These are phyloP conservation scores for Lachancea fermentati DNA, from an alignment of 805 yeast genomes.

Conservation along the genomic window DNA sequence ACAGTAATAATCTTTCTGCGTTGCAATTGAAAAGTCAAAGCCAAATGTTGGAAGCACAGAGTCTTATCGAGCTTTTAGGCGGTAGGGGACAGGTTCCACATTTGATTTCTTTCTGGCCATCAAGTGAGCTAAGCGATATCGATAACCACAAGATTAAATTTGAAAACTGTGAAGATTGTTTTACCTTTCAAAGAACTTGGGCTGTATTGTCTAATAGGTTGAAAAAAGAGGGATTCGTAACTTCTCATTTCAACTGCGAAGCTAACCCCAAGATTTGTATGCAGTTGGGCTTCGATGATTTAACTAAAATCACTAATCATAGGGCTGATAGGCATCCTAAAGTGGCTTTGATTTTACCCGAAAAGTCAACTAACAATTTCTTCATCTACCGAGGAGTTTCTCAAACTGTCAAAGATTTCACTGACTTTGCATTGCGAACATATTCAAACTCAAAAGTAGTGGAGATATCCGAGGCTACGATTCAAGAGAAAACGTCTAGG, in stretches of 20 bases:
- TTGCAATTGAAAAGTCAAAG: conserved; percentile 40
- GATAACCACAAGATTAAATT: conserved; percentile 32
- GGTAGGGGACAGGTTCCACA: conserved; percentile 47
- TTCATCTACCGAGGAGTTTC: conserved; percentile 18
- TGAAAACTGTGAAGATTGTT: conserved; percentile 43
- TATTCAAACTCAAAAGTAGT: conserved; percentile 41
- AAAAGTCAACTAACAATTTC: conserved; percentile 27
- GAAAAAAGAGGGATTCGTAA: conserved; percentile 29
- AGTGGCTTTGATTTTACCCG: conserved; percentile 50
- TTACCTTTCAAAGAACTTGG: conserved; percentile 53
- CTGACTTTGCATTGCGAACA: conserved; percentile 45
- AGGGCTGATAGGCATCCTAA: conserved; percentile 33
- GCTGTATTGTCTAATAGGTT: conserved; percentile 48
- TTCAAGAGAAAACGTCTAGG: conserved; percentile 14
- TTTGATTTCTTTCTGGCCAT: conserved; percentile 64
- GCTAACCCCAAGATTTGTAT: conserved; percentile 46
- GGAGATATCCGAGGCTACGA: conserved; percentile 18
- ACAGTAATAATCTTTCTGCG: conserved; percentile 35
- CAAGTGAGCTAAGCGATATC: conserved; percentile 37
- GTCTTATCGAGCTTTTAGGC: conserved; percentile 43
- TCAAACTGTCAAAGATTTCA: conserved; percentile 29
- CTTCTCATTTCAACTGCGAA: conserved; percentile 59
- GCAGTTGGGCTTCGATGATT: conserved; percentile 40
- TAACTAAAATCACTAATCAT: conserved; percentile 20
- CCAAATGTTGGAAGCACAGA: conserved; percentile 34